Conservation (phyloP, 2,329 filamentous ascomycete species). For the Phialemoniopsis sp. region DNA sequence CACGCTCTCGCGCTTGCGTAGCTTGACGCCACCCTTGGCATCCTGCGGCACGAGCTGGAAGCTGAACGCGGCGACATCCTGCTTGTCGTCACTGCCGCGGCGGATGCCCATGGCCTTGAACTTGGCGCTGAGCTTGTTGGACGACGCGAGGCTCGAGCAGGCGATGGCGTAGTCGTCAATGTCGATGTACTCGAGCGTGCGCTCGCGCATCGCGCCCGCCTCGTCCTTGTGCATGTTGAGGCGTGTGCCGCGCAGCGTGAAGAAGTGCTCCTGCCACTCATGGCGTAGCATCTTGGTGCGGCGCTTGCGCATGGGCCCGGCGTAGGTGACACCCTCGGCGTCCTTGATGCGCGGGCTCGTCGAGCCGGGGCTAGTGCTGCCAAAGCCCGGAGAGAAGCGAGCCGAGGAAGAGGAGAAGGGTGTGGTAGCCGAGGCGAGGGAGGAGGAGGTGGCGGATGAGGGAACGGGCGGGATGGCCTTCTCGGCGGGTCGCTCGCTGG, state of each 20-base stretch:
- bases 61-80: conserved; percentile 65
- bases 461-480: conserved; percentile 34
- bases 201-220: conserved; percentile 31
- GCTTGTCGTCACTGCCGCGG: conserved; percentile 49
- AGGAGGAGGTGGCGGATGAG: conserved; percentile 10
- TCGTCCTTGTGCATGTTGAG: conserved; percentile 72
- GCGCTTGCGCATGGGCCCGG: conserved; percentile 92
- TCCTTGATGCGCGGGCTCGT: conserved; percentile 26
- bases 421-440: conserved; percentile 12
- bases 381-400: conserved; percentile 9
- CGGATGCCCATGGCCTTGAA: conserved; percentile 75
- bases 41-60: conserved; percentile 81
- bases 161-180: conserved; percentile 86
- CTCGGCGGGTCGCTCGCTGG: conserved; percentile 39
- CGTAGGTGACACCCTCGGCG: conserved; percentile 58
- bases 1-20: conserved; percentile 36
- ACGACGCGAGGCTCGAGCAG: conserved; percentile 71
- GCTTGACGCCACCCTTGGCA: conserved; percentile 42
- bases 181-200: conserved; percentile 74
- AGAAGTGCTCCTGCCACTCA: conserved; percentile 92
- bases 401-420: conserved; percentile 14
- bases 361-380: conserved; percentile 18
- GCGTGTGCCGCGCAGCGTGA: conserved; percentile 73
- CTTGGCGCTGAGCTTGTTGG: conserved; percentile 78
- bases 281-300: conserved; percentile 84